Percentiles rank a stretch among this genome's conserved stretches.
phyloP scores from a whole-genome alignment of 1,284 basidiomycete species.

The Cryptococcus floricola region DNA sequence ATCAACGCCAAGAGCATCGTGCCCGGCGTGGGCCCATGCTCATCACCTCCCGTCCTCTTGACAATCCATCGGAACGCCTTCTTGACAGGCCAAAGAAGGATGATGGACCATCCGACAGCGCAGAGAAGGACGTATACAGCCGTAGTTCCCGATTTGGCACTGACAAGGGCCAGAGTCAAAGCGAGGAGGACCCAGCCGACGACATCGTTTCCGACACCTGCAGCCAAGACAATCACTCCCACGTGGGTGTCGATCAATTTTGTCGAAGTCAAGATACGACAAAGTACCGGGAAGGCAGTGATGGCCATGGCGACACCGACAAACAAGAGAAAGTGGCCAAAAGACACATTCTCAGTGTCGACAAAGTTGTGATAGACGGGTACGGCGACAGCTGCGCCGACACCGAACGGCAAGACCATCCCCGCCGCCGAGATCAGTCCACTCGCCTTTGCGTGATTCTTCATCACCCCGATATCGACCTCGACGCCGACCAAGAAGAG shows the following conservation, averaged over 20 bases:
- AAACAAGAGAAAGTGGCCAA: constrained; percentile 90
- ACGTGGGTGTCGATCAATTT: constrained; percentile 85
- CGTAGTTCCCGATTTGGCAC: constrained; percentile 58
- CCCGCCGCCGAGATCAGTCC: constrained; percentile 59
- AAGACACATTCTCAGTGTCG: constrained; percentile 56
- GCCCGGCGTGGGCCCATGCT: constrained; percentile 63
- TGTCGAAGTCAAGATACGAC: constrained; percentile 61
- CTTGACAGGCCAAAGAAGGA: constrained; percentile 71
- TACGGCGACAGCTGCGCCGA: constrained; percentile 76
- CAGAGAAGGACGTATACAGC: constrained; percentile 78
- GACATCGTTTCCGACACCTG: constrained; percentile 86
- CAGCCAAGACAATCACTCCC: constrained; percentile 86
- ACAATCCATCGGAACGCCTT: constrained; percentile 65
- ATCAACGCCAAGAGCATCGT: constrained; percentile 77
- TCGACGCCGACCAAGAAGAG: constrained; percentile 90
- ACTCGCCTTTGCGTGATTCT: constrained; percentile 67
- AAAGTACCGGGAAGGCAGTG: constrained; percentile 89
- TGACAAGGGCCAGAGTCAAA: constrained; percentile 83
- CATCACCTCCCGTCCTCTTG: constrained; percentile 70
- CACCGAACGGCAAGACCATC: constrained; percentile 71
- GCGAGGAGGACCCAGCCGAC: constrained; percentile 66
- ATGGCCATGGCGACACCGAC: constrained; percentile 85
- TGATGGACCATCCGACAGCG: constrained; percentile 74
- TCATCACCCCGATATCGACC: constrained; percentile 76
- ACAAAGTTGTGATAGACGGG: constrained; percentile 78